Evolutionary conservation across 495 filamentous ascomycete species (phyloP).

Genomic region (Glarea lozoyensis): DNA sequence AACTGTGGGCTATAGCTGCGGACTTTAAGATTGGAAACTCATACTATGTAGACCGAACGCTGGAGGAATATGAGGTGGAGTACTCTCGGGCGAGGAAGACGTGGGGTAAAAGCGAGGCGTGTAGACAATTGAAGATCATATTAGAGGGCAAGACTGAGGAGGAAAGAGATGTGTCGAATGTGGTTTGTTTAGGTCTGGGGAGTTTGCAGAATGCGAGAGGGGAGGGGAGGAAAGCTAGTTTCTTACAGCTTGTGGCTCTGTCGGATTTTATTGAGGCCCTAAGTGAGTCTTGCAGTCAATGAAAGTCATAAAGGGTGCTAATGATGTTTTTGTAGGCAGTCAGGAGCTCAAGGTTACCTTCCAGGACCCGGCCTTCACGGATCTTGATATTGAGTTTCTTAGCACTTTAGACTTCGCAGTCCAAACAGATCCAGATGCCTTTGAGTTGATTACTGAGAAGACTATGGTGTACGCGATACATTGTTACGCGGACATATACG

Average conservation of each 20-base stretch:
- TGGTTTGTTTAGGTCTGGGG: constrained; percentile 46
- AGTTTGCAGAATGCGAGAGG: constrained; percentile 25
- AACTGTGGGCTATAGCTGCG: constrained; percentile 1
- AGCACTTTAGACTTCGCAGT: constrained; percentile 39
- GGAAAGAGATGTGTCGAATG: constrained; percentile 8
- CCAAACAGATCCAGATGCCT: constrained; percentile 47
- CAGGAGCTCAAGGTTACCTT: constrained; percentile 35
- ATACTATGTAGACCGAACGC: constrained; percentile 21
- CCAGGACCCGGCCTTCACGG: constrained; percentile 66
- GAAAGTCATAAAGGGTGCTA: background rate
- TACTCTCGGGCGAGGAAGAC: constrained; percentile 15
- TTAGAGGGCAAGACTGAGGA: background rate
- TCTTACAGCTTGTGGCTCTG: constrained; percentile 56
- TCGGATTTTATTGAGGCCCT: constrained; percentile 37
- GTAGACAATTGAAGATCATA: constrained; percentile 1
- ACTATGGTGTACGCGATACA: constrained; percentile 52
- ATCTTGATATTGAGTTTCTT: constrained; percentile 50
- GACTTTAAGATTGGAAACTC: constrained; percentile 15
- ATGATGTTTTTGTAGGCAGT: background rate
- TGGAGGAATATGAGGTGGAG: constrained; percentile 30
- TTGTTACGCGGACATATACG: constrained; percentile 39
- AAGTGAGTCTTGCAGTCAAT: constrained; percentile 16
- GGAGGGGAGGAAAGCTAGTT: constrained; percentile 16
- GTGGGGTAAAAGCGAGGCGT: constrained; percentile 9
- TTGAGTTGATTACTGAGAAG: constrained; percentile 37